phyloP scores from a whole-genome alignment of 768 basidiomycete genomes.

The Guyanaporus albipodus region DNA sequence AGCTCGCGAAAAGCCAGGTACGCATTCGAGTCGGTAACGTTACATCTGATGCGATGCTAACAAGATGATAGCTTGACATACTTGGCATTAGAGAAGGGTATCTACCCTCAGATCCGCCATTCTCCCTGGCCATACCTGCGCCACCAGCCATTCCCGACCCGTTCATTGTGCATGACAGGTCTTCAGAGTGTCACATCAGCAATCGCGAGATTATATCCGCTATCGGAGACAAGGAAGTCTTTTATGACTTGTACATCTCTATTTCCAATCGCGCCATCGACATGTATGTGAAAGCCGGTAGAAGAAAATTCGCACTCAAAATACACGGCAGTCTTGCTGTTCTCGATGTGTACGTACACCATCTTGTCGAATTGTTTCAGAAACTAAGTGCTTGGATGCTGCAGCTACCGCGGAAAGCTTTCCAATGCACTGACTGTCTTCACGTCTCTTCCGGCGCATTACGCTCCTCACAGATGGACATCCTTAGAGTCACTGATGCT shows the following conservation, averaged over 20 bases:
- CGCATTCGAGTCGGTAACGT: conserved; percentile 6
- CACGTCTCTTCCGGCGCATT: conserved; percentile 80
- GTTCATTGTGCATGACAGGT: conserved; percentile 18
- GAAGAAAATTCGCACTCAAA: conserved; percentile 81
- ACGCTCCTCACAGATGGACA: conserved; percentile 77
- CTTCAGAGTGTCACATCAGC: conserved; percentile 41
- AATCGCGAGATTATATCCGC: conserved; percentile 58
- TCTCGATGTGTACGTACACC: conserved; percentile 73
- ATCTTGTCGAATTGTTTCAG: conserved; percentile 1
- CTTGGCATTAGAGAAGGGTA: conserved; percentile 73
- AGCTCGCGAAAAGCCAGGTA: conserved; percentile 87
- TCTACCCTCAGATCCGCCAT: conserved; percentile 70
- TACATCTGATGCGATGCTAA: neutral
- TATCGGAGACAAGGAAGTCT: conserved; percentile 51
- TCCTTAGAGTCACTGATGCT: conserved; percentile 79
- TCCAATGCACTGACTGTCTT: conserved; percentile 64
- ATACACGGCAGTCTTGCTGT: conserved; percentile 85
- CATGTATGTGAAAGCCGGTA: conserved; percentile 76
- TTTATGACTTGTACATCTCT: conserved; percentile 73
- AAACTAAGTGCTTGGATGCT: conserved; percentile 9
- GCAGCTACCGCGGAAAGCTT: conserved; percentile 65
- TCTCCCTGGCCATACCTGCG: conserved; percentile 47
- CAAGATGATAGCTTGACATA: conserved; percentile 63
- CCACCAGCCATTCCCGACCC: conserved; percentile 8
- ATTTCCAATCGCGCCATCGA: conserved; percentile 82